Base-by-base conservation (phyloP, 805 yeast species). In the Lachancea mirantina region DNA sequence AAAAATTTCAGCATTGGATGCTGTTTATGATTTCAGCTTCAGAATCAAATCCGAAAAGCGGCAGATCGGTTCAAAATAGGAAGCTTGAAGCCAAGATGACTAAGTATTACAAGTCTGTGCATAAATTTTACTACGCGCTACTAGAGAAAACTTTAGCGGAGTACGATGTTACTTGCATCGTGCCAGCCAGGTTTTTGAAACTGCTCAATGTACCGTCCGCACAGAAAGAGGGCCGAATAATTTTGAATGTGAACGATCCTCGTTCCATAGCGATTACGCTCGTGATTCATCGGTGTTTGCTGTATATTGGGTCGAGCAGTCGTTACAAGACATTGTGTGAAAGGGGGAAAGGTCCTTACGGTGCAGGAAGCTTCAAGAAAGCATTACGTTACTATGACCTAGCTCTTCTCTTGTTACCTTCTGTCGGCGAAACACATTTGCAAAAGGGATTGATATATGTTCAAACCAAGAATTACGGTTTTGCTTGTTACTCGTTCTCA, bases 341-440 rank as follows among this genome's bases (percentile, higher is more conserved):
- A 18, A 61, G 65, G 32, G 52, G 66, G 2, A 70, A 45, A 7
- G 45, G 38, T 14, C 17, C 29, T 4, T 55, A 65, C 41, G 52
- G 63, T 9, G 55, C 64, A 13, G 61, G 67, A 34, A 65, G 61
- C 38, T 68, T 64, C 38, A 52, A 62, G 34, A 66, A 66, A 44
- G 60, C 75, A 2, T 42, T 64, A n/a, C 62, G 63, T 28, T 59
- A 64, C 34, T 74, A 76, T 45, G 65, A 70, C 30, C 52, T 64
- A 27, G 76, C 84, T 13, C 68, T 74, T 19, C 47, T 72, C 17
- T 55, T 80, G 13, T 52, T 78, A 17, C 88, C 89, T 1, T 72
- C 84, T 0, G 63, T 77, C 36, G 82, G 82, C 33, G 87, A 78
- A 45, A 41, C 78, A 75, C 18, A 45, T 35, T 42, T 51, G 26